phyloP scores from a whole-genome alignment of 2,329 filamentous ascomycete species.

The Penicillium sp. region DNA sequence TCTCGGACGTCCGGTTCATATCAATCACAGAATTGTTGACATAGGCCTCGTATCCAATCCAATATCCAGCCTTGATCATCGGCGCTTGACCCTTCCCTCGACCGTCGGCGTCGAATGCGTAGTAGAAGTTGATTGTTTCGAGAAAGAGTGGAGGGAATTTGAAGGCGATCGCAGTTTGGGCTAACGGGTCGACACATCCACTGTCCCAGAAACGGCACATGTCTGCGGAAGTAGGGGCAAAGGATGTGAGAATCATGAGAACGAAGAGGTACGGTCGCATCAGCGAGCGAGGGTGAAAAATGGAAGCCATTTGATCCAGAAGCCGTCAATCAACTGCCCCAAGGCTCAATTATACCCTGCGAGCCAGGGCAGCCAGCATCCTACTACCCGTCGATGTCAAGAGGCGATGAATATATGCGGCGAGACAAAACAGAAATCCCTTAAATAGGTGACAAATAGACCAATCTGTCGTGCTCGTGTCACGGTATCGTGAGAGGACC shows the following conservation, averaged over 20 bases:
- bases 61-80: constrained; percentile 44
- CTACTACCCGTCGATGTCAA: constrained; percentile 25
- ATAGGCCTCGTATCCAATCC: constrained; percentile 40
- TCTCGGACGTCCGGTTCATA: constrained; percentile 42
- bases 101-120: constrained; percentile 40
- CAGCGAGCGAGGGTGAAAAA: constrained; percentile 17
- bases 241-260: constrained; percentile 26
- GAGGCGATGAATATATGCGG: background rate
- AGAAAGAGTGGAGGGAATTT: constrained; percentile 41
- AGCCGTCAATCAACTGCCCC: constrained; percentile 27
- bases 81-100: constrained; percentile 38
- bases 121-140: constrained; percentile 39
- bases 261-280: constrained; percentile 25
- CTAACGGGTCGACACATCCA: constrained; percentile 44
- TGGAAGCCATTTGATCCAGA: constrained; percentile 28
- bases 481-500: background rate
- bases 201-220: constrained; percentile 42
- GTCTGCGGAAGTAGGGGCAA: constrained; percentile 33
- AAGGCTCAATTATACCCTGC: constrained; percentile 24
- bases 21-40: constrained; percentile 34
- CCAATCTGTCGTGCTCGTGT: background rate
- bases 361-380: constrained; percentile 30
- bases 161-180: constrained; percentile 42
- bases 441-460: background rate
- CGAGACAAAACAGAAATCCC: background rate